These are phyloP conservation scores for Trichoderma citrinoviride DNA, from an alignment of 2,329 filamentous ascomycete species.

Conservation along the genomic window DNA sequence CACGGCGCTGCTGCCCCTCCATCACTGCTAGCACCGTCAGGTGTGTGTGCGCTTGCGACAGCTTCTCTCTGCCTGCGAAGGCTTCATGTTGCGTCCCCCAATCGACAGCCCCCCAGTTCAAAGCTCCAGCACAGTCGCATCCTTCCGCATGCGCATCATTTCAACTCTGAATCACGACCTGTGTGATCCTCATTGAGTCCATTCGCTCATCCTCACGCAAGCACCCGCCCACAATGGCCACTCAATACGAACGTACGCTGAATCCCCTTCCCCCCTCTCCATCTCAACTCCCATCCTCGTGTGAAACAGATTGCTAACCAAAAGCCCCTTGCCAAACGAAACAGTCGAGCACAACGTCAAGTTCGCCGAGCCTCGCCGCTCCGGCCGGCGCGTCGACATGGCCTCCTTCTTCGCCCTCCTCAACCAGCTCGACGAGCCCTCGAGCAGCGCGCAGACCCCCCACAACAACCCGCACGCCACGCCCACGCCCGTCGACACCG, in stretches of 20 bases:
- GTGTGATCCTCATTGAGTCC: background rate
- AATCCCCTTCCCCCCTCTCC: background rate
- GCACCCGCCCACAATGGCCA: conserved; percentile 45
- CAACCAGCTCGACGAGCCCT: conserved; percentile 47
- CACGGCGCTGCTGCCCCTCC: background rate
- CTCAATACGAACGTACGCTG: conserved; percentile 53
- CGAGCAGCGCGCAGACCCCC: conserved; percentile 32
- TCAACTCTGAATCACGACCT: background rate
- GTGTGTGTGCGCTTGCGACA: conserved; percentile 22
- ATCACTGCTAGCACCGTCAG: background rate
- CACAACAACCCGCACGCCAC: conserved; percentile 56
- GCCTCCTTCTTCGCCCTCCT: conserved; percentile 60
- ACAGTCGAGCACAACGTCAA: conserved; percentile 65
- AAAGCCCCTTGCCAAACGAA: too few relatives aligned
- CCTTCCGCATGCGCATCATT: background rate
- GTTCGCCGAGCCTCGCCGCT: conserved; percentile 38
- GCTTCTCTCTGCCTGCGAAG: conserved; percentile 20
- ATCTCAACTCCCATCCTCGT: too few relatives aligned
- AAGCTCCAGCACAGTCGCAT: background rate
- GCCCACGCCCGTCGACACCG: conserved; percentile 59
- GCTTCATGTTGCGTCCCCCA: background rate
- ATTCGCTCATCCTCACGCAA: background rate
- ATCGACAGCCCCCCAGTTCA: background rate
- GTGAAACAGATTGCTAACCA: too few relatives aligned
- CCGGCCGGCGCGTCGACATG: conserved; percentile 60